Evolutionary conservation across 1,284 basidiomycete species (phyloP), one percentile per base, ranked within the genome.

Genomic region (Flammula alnicola): DNA sequence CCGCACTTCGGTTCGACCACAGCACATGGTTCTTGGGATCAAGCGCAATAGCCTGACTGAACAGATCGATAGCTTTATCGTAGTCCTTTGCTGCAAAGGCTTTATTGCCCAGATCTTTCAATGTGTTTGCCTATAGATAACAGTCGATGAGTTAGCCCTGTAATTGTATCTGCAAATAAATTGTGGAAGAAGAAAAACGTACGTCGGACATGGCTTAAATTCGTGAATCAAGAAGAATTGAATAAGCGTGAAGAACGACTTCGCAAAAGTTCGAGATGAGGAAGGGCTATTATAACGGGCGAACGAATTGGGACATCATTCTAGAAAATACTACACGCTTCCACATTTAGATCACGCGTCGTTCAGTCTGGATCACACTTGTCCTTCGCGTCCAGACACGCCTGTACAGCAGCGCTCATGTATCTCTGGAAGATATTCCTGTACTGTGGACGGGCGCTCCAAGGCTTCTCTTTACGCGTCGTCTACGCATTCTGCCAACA

Each of bases 31-130:
- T 93, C 35, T 74, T 75, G 2, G 88, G 76, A 72, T 98, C 93
- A 61, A 95, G 66, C 35, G 81, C 85, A 66, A 98, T 91, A 16
- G 93, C 95, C 61, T 95, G 82, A 4, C 88, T 83, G 76, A 97
- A 98, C 42, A 90, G 71, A 60, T 86, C 79, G 73, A 95, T 93
- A 8, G 95, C 95, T 55, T 82, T 84, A 71, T 92, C 86, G 73
- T 91, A 98, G 65, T 97, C 85, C 71, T 96, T 98, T 47, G 93
- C 91, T 27, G 90, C 79, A 75, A 98, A 98, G 31, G 93, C 93
- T 70, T 95, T 95, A 82, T 98, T 98, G 65, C 95, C 95, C 68
- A 88, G 84, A 63, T 94, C 91, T 78, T 98, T 97, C 65, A 95
- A 79, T 56, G 83, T 73, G 67, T 72, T 79, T 46, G 73, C 79